Conservation (phyloP, 768 basidiomycete species). For the Scleroderma bovista region DNA sequence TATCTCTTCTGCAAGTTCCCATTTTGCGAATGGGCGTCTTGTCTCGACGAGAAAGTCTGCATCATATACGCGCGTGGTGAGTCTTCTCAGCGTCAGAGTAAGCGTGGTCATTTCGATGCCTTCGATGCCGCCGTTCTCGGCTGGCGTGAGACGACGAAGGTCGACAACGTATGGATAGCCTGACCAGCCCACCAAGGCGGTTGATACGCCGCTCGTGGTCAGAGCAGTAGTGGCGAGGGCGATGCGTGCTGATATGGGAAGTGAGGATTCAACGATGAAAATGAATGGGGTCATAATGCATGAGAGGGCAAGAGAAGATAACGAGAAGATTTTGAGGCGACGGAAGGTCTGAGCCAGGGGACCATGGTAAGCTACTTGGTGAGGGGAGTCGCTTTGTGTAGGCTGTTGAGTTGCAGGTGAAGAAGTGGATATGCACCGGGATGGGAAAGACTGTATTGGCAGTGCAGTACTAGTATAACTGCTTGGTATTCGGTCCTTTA, state of each 20-base stretch:
- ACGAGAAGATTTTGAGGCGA: constrained; percentile 76
- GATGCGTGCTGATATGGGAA: constrained; percentile 63
- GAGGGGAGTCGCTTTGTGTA: constrained; percentile 4
- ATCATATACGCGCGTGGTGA: constrained; percentile 71
- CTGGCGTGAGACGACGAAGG: constrained; percentile 47
- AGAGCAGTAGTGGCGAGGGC: constrained; percentile 67
- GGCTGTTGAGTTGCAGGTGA: constrained; percentile 1
- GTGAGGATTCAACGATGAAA: constrained; percentile 71
- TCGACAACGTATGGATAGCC: constrained; percentile 69
- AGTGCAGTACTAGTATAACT: not conserved
- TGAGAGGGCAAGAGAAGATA: constrained; percentile 70
- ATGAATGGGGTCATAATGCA: constrained; percentile 71
- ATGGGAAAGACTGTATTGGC: not conserved
- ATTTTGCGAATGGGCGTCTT: constrained; percentile 67
- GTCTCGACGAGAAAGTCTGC: constrained; percentile 64
- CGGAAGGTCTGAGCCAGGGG: constrained; percentile 71
- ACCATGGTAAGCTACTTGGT: constrained; percentile 51
- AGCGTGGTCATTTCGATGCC: constrained; percentile 68
- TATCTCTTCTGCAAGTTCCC: constrained; percentile 63
- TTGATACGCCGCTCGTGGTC: constrained; percentile 67
- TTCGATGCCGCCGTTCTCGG: constrained; percentile 39
- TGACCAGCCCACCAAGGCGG: constrained; percentile 64
- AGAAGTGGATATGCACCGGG: constrained; percentile 12
- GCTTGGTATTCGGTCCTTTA: not conserved
- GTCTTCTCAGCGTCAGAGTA: constrained; percentile 52